Evolutionary conservation across 805 yeast species (phyloP).

Genomic region (Zygosaccharomyces rouxii): DNA sequence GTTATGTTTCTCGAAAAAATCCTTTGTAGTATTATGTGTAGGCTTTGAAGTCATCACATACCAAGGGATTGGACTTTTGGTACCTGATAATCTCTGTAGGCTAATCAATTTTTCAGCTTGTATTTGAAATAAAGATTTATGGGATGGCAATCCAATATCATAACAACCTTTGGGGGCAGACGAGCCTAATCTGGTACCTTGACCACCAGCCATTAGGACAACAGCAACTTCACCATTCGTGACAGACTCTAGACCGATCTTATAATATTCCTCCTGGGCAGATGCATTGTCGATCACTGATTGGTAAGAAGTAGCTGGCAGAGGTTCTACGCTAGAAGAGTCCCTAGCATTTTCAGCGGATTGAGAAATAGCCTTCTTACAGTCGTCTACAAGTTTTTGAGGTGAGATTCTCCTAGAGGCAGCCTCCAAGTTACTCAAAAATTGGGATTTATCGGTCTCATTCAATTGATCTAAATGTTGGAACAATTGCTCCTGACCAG

Average conservation of each 20-base stretch:
- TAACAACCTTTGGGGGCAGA: slow-evolving; percentile 91
- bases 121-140: slow-evolving; percentile 79
- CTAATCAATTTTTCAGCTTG: slow-evolving; percentile 82
- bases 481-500: slow-evolving; percentile 54
- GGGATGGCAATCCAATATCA: slow-evolving; percentile 78
- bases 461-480: slow-evolving; percentile 42
- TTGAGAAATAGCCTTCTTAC: slow-evolving; percentile 42
- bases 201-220: slow-evolving; percentile 95
- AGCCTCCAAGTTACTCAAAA: slow-evolving; percentile 33
- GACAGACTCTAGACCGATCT: slow-evolving; percentile 65
- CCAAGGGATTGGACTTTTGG: slow-evolving; percentile 52
- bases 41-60: slow-evolving; percentile 95
- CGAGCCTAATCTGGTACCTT: slow-evolving; percentile 93
- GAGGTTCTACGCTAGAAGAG: slow-evolving; percentile 38
- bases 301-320: slow-evolving; percentile 53
- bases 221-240: slow-evolving; percentile 76
- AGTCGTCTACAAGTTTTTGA: slow-evolving; percentile 36
- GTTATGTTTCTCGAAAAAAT: slow-evolving; percentile 54
- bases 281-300: slow-evolving; percentile 39
- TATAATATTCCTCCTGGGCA: slow-evolving; percentile 40
- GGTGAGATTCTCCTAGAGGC: slow-evolving; percentile 21
- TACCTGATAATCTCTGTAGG: slow-evolving; percentile 43
- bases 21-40: slow-evolving; percentile 70
- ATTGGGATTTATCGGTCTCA: slow-evolving; percentile 34
- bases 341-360: slow-evolving; percentile 27